A percentile compares a stretch with the other conserved stretches of the same genome.
Evolutionary conservation across 495 filamentous ascomycete species (phyloP).

Genomic region (Cladorrhinum samala): DNA sequence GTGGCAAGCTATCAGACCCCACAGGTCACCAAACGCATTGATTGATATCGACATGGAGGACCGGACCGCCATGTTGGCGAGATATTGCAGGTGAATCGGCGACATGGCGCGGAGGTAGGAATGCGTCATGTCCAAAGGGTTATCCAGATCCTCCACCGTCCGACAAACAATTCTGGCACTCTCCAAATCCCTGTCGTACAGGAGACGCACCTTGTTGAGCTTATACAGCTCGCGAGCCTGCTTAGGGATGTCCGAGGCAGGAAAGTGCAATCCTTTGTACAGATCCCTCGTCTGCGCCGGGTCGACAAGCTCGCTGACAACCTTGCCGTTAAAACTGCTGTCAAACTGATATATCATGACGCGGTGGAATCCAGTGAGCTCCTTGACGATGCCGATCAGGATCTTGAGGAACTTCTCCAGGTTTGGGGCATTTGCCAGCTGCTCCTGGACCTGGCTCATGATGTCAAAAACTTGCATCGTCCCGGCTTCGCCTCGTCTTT

Average conservation of each 20-base stretch:
- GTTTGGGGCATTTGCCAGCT: conserved; percentile 61
- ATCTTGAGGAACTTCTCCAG: conserved; percentile 66
- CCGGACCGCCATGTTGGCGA: conserved; percentile 84
- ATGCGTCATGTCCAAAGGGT: conserved; percentile 77
- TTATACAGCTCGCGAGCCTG: conserved; percentile 79
- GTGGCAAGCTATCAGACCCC: conserved; percentile 88
- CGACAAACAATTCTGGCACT: conserved; percentile 80
- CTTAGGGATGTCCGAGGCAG: conserved; percentile 83
- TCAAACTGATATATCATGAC: conserved; percentile 96
- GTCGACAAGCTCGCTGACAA: conserved; percentile 85
- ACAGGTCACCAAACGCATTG: conserved; percentile 75
- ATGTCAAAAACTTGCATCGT: conserved; percentile 94
- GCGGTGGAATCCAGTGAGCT: conserved; percentile 87
- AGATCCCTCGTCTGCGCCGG: conserved; percentile 73
- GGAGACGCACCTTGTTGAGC: conserved; percentile 70
- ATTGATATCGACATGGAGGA: conserved; percentile 95
- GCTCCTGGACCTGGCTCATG: conserved; percentile 79
- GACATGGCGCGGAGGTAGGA: conserved; percentile 86
- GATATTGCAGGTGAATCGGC: conserved; percentile 82
- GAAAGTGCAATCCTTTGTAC: conserved; percentile 87
- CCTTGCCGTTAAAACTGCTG: conserved; percentile 69
- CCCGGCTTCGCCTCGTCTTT: conserved; percentile 73
- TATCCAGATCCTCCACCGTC: conserved; percentile 66
- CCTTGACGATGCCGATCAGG: conserved; percentile 72
- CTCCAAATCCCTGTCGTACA: conserved; percentile 71